Percentiles rank a stretch among this genome's conserved stretches.
Evolutionary conservation across 306 rosid species (phyloP).

Genomic region (Vicia sativa): DNA sequence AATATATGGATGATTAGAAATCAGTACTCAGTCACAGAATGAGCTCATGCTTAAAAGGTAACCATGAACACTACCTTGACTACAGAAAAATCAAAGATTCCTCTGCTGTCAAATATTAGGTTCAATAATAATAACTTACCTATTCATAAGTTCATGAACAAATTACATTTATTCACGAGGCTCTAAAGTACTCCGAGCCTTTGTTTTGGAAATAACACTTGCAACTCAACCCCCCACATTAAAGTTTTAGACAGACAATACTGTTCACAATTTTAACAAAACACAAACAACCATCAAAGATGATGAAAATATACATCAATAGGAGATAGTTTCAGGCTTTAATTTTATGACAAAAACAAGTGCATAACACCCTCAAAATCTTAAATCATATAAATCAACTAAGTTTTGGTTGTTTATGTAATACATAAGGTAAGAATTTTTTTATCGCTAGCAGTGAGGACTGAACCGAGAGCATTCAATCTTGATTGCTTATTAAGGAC

Average conservation of each 20-base stretch:
- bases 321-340: background rate
- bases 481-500: background rate
- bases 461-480: constrained; percentile 6
- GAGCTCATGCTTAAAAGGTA: background rate
- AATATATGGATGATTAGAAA: constrained; percentile 11
- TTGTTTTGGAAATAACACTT: background rate
- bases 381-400: constrained; percentile 11
- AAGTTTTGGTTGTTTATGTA: background rate
- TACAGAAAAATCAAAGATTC: constrained; percentile 3
- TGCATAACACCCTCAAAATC: constrained; percentile 7
- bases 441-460: background rate
- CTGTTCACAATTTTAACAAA: background rate
- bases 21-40: background rate
- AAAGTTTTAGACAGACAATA: background rate
- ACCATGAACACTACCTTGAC: constrained; percentile 3
- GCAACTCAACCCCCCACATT: background rate
- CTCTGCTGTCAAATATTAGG: constrained; percentile 3
- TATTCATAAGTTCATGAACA: constrained; percentile 7
- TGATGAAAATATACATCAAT: constrained; percentile 1
- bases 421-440: background rate
- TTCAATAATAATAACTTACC: background rate
- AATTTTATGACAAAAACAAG: background rate
- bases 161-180: background rate
- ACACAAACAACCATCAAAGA: constrained; percentile 7
- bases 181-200: constrained; percentile 6